These are phyloP conservation scores for Agarophyton chilense DNA, from an alignment of 23 red algal species.

Conservation along the genomic window DNA sequence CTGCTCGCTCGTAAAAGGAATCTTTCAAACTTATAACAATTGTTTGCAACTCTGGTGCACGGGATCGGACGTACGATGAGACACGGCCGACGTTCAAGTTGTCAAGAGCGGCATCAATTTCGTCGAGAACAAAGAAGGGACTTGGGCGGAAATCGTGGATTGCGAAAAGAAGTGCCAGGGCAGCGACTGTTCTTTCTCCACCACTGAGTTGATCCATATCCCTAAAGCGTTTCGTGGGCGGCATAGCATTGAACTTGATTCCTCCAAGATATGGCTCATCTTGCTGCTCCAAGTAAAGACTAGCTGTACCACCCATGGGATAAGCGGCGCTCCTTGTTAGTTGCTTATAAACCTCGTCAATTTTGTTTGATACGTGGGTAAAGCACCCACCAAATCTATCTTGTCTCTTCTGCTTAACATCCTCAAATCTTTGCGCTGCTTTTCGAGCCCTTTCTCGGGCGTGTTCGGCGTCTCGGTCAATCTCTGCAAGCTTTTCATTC, in stretches of 20 bases:
- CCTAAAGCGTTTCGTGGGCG: slow-evolving; percentile 89
- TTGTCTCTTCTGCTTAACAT: slow-evolving; percentile 69
- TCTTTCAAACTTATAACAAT: slow-evolving; percentile 99
- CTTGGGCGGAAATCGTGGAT: slow-evolving; percentile 82
- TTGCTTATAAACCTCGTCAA: slow-evolving; percentile 89
- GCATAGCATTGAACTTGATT: slow-evolving; percentile 95
- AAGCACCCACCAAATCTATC: slow-evolving; percentile 86
- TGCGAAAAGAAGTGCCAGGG: slow-evolving; percentile 95
- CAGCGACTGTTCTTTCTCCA: slow-evolving; percentile 94
- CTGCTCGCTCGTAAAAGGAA: slow-evolving; percentile 92
- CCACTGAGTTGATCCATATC: slow-evolving; percentile 97
- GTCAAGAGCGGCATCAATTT: slow-evolving; percentile 98
- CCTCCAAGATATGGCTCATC: slow-evolving; percentile 94
- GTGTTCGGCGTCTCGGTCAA: slow-evolving; percentile 75
- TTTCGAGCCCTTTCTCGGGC: slow-evolving; percentile 64
- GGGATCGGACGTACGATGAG: slow-evolving; percentile 62
- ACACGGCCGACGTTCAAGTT: slow-evolving; percentile 85
- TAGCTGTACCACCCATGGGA: slow-evolving; percentile 92
- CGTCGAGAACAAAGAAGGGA: slow-evolving; percentile 97
- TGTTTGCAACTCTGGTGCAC: slow-evolving; percentile 75
- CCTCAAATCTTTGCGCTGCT: slow-evolving; percentile 68
- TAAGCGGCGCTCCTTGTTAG: slow-evolving; percentile 78
- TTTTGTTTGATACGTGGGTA: slow-evolving; percentile 68
- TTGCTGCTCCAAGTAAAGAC: slow-evolving; percentile 83
- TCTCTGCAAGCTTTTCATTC: slow-evolving; percentile 59